A percentile compares a stretch with the other conserved stretches of the same genome.
Evolutionary conservation across 495 filamentous ascomycete genomes (phyloP).

Genomic region (Hamigera avellanea): DNA sequence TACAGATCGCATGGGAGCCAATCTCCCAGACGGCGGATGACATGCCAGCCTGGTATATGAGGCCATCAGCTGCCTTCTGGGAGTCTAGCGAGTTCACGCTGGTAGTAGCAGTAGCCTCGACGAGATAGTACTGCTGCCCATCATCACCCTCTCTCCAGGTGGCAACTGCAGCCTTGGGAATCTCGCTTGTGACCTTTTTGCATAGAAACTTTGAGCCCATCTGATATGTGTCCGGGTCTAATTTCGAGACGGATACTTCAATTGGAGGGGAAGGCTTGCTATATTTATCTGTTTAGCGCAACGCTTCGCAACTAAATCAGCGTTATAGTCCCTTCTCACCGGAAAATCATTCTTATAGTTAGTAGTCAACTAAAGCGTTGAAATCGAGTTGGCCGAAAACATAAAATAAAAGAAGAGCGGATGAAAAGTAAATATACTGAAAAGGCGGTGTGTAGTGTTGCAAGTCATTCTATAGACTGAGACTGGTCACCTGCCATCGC

Average conservation of each 20-base stretch:
- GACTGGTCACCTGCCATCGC: too few relatives aligned
- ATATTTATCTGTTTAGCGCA: too few relatives aligned
- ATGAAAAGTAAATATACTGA: too few relatives aligned
- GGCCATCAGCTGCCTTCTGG: slow-evolving; percentile 1
- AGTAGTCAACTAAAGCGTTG: too few relatives aligned
- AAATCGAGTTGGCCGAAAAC: too few relatives aligned
- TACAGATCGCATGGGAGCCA: slow-evolving; percentile 1
- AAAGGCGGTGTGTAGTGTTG: too few relatives aligned
- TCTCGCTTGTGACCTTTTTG: slow-evolving; percentile 1
- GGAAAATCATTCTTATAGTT: too few relatives aligned
- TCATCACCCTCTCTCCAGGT: slow-evolving; percentile 1
- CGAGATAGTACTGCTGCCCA: slow-evolving; percentile 2
- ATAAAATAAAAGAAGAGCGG: too few relatives aligned
- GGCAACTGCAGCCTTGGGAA: neutral
- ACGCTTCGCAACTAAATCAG: too few relatives aligned
- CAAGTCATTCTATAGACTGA: too few relatives aligned
- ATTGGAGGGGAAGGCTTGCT: too few relatives aligned
- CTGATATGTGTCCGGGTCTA: neutral
- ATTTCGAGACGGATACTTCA: neutral
- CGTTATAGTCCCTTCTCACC: too few relatives aligned
- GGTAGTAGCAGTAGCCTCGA: slow-evolving; percentile 1
- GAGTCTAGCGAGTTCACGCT: neutral
- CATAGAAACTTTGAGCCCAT: neutral
- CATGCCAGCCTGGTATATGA: slow-evolving; percentile 3
- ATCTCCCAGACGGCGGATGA: slow-evolving; percentile 5